Evolutionary conservation across 169 alveolate species (phyloP), one percentile per base, ranked within the genome.

Genomic region (Cryptosporidium meleagridis): DNA sequence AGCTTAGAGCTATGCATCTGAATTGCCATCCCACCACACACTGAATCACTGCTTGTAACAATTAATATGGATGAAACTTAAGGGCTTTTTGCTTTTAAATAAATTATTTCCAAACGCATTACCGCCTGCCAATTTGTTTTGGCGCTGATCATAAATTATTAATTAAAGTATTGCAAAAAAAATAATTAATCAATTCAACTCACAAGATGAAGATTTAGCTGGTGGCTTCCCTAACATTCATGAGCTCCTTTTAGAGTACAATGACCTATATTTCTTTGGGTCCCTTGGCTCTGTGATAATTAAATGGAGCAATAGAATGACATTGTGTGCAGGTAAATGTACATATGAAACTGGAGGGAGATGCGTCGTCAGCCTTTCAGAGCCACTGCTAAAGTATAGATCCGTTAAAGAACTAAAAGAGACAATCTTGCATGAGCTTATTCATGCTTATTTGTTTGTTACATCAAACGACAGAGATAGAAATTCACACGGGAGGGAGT

Each of bases 351-450:
- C 85, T 65, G 93, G 92, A 29, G 98, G 97, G 26, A 86, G 93
- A 52, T 97, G 99, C 85, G 95, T 95, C 26, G 95, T 97, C 29
- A 94, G 98, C 31, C 93, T 97, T 41, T 94, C 98, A 35, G 98
- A 97, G 80, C 97, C 98, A 9, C 92, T 97, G 41, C 92, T 97
- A 37, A 95, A 94, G 92, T 96, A 92, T 91, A 91, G 99, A 69
- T 84, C 97, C 31, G 94, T 93, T 35, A 94, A 93, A 84, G 99
- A 97, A 62, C 93, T 96, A 4, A 91, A 94, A 93, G 98, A 97
- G 84, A 97, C 99, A 12, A 94, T 97, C 33, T 92, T 97, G 31
- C 99, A 97, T 86, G 99, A 97, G 93, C 96, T 97, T 98, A 97
- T 97, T 70, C 99, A 97, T 75, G 99, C 99, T 23, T 95, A 95